A percentile compares a stretch with the other conserved stretches of the same genome.
Evolutionary conservation across 768 basidiomycete species (phyloP).

Genomic region (Trametes punicea): DNA sequence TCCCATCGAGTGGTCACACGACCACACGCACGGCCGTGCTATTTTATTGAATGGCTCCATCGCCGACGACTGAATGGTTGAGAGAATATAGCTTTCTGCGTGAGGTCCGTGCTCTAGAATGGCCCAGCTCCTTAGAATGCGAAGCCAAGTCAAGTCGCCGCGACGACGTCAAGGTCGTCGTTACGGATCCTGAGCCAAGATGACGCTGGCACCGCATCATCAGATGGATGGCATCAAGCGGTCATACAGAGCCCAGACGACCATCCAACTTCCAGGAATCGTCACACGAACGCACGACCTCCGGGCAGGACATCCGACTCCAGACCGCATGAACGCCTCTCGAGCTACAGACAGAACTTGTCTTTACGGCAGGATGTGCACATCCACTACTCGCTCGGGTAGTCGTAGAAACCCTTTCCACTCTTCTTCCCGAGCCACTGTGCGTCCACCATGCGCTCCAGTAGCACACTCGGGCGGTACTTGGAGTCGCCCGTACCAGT

Average conservation of each 20-base stretch:
- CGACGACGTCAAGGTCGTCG: background rate
- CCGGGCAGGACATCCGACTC: background rate
- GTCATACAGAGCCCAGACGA: background rate
- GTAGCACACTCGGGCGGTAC: slow-evolving; percentile 85
- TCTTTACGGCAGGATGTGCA: background rate
- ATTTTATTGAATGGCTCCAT: background rate
- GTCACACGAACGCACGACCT: background rate
- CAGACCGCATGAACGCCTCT: background rate
- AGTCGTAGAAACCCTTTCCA: slow-evolving; percentile 95
- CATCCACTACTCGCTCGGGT: slow-evolving; percentile 32
- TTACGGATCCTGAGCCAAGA: slow-evolving; percentile 4
- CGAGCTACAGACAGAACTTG: background rate
- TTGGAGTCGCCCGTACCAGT: slow-evolving; percentile 90
- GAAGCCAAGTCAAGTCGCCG: background rate
- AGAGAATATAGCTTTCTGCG: background rate
- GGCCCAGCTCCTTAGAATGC: background rate
- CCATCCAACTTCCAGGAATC: no score
- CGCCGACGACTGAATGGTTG: background rate
- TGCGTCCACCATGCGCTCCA: slow-evolving; percentile 96
- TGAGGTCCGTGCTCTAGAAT: background rate
- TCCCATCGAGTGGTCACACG: slow-evolving; percentile 6
- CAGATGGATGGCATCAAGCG: background rate
- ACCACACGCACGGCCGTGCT: background rate
- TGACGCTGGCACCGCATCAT: slow-evolving; percentile 1
- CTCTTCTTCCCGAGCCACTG: slow-evolving; percentile 91